Conservation (phyloP, 306 rosid genomes). For the Lathyrus sativus region DNA sequence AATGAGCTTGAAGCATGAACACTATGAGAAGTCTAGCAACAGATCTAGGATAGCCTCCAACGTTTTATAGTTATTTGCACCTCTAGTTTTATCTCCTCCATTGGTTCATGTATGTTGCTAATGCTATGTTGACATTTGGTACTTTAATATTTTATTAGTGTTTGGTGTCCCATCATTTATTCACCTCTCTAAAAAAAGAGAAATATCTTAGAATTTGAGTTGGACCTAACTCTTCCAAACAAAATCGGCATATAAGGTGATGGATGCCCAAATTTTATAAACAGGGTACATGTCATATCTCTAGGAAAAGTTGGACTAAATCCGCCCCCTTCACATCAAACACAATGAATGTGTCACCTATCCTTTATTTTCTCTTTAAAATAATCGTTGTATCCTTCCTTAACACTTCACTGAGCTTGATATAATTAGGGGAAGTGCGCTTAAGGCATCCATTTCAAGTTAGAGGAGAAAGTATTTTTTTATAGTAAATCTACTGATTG, state of each 20-base stretch:
- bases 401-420: not conserved
- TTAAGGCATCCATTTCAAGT: constrained; percentile 21
- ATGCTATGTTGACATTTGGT: not conserved
- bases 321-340: no score
- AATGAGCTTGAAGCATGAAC: no score
- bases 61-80: not conserved
- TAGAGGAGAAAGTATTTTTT: not conserved
- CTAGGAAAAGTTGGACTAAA: no score
- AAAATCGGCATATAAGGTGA: no score
- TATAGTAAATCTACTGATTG: not conserved
- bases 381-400: constrained; percentile 21
- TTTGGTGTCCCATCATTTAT: not conserved
- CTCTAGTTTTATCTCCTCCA: not conserved
- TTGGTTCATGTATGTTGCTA: not conserved
- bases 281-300: no score
- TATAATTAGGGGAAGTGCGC: constrained; percentile 4
- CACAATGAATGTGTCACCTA: not conserved
- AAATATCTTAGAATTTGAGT: no score
- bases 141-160: not conserved
- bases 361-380: constrained; percentile 1
- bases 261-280: no score
- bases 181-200: not conserved
- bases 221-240: no score
- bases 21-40: no score
- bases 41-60: no score